Conservation (phyloP, 1,284 basidiomycete genomes). For the Pyrrhoderma noxium region DNA sequence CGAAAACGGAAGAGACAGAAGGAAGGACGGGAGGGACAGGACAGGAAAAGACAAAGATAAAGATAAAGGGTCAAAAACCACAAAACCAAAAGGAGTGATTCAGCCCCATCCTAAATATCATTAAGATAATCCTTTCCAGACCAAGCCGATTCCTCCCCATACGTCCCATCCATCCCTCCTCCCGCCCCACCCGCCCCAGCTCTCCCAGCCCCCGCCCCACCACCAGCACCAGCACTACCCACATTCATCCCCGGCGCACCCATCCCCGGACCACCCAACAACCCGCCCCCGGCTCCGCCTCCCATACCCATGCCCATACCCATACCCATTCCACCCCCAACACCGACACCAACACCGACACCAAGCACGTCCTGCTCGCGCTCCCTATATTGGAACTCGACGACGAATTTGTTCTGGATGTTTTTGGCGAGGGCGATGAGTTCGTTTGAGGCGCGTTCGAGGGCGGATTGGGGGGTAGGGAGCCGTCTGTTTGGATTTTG, state of each 20-base stretch:
- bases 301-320: conserved; percentile 2
- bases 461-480: conserved; percentile 72
- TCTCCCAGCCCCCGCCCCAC: conserved; percentile 5
- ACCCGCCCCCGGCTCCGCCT: conserved; percentile 30
- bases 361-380: conserved; percentile 45
- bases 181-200: conserved; percentile 14
- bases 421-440: conserved; percentile 72
- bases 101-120: conserved; percentile 47
- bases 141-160: conserved; percentile 14
- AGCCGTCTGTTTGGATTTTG: conserved; percentile 94
- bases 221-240: conserved; percentile 22
- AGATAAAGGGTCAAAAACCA: no score
- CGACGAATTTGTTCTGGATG: conserved; percentile 66
- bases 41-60: no score
- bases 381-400: conserved; percentile 70
- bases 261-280: conserved; percentile 57
- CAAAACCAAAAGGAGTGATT: no score
- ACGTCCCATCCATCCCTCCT: conserved; percentile 24
- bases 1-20: no score
- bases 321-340: conserved; percentile 1
- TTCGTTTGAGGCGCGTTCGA: conserved; percentile 79
- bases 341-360: conserved; percentile 17
- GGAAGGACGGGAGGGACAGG: no score
- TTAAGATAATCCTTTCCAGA: conserved; percentile 60
- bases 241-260: conserved; percentile 51